Base-by-base conservation (phyloP, 495 filamentous ascomycete genomes). In the Cercophora sp. region DNA sequence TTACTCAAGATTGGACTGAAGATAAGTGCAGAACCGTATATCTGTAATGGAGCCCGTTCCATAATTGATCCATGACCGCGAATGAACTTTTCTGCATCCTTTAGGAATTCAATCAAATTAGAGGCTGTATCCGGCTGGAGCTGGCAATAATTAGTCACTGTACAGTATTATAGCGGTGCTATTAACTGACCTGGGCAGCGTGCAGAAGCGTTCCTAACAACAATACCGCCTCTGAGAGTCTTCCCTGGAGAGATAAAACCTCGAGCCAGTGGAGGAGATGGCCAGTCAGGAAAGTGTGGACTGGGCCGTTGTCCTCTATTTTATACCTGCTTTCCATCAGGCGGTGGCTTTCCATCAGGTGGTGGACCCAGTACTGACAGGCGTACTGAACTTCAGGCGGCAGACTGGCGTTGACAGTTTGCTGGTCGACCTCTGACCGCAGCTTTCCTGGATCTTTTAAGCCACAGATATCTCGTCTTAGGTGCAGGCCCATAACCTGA, bases 351-450 rank as follows among this genome's bases (percentile, higher is more conserved):
- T 70, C 27, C 43, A 67, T 32, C 24, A 77, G 22, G 64, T 83
- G 74, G 48, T 70, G 31, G 37, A 72, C 62, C 78, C 70, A 82
- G 52, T 74, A 75, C 13, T 60, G 63, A 61, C 73, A 79, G 24
- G 55, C 59, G 31, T 61, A 61, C 52, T 55, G 51, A 25, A 66
- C 46, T 9, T 66, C 63, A 23, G 62, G 42, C 23, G 60, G 63
- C 46, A 74, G 46, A 19, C 2, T 19, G 23, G 56, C 2, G 13
- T 69, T 29, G 22, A 75, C 47, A 24, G 40, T 36, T 11, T 27
- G 46, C 31, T 23, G 39, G 19, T 56, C 48, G 10, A 60, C 32
- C 5, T 56, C 57, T 40, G 49, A 52, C 49, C 57, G 53, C 8
- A 35, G 44, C 39, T 52, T 62, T 19, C 66, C 70, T n/a, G 68